phyloP scores from a whole-genome alignment of 176 grass and related monocot genomes.

The Ananas comosus region DNA sequence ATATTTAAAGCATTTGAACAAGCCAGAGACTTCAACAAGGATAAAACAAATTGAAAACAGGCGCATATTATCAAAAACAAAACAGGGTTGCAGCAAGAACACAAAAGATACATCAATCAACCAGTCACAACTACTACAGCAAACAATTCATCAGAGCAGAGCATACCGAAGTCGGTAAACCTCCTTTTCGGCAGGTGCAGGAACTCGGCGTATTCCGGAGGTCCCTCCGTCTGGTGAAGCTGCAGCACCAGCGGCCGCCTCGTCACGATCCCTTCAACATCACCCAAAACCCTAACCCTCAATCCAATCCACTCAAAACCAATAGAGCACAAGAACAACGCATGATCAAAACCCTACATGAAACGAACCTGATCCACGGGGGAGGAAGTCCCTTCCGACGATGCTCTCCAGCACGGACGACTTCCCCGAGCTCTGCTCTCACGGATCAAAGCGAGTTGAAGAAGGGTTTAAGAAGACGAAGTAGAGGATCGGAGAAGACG shows the following conservation, averaged over 20 bases:
- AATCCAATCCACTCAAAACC: background rate
- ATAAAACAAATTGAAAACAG: constrained; percentile 4
- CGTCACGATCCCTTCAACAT: constrained; percentile 51
- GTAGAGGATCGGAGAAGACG: background rate
- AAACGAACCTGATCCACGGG: constrained; percentile 52
- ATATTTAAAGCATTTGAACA: background rate
- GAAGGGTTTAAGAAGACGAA: background rate
- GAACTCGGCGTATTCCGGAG: constrained; percentile 57
- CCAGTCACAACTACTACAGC: no score
- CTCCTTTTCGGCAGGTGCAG: constrained; percentile 45
- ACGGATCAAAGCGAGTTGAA: background rate
- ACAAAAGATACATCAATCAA: background rate
- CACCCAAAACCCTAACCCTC: constrained; percentile 8
- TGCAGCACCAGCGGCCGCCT: constrained; percentile 59
- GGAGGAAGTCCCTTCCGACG: constrained; percentile 64
- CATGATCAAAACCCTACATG: background rate
- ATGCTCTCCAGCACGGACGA: constrained; percentile 71
- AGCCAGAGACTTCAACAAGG: background rate
- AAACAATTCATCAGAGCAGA: background rate
- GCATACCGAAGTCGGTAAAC: constrained; percentile 62
- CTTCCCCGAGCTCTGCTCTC: constrained; percentile 59
- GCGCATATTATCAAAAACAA: background rate
- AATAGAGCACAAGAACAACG: background rate
- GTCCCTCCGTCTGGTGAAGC: constrained; percentile 37
- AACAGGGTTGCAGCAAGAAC: background rate